phyloP scores from a whole-genome alignment of 352 stramenopile genomes.

The Blastocystis sp. region DNA sequence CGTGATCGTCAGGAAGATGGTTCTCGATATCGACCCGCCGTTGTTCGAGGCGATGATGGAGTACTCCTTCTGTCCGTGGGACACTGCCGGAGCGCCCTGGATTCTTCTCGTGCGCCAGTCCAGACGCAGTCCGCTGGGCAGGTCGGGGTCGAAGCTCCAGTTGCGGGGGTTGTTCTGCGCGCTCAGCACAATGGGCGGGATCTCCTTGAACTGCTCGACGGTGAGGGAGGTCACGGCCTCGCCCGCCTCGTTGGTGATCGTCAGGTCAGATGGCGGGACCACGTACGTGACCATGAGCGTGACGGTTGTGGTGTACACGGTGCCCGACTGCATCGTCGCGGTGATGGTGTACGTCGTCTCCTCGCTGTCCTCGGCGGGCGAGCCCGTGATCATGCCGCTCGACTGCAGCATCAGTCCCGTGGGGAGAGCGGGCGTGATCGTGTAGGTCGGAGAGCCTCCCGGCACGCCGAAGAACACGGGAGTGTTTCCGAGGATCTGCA shows the following conservation, averaged over 20 bases:
- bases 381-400: constrained; percentile 16
- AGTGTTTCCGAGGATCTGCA: background rate
- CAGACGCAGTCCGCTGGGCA: background rate
- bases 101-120: background rate
- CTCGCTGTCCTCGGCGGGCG: background rate
- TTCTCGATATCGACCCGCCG: constrained; percentile 24
- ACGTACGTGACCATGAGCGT: background rate
- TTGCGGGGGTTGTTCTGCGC: background rate
- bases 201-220: background rate
- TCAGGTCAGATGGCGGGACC: background rate
- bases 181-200: background rate
- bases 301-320: constrained; percentile 4
- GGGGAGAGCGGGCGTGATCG: background rate
- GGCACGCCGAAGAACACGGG: constrained; percentile 21
- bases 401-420: constrained; percentile 11
- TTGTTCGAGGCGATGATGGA: constrained; percentile 26
- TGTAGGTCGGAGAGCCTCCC: background rate
- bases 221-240: background rate
- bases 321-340: background rate
- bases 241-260: background rate
- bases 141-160: background rate
- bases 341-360: constrained; percentile 20
- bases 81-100: background rate
- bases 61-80: background rate
- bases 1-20: constrained; percentile 7